Conservation (phyloP, 108 stramenopile species). For the Epipyxis sp. region DNA sequence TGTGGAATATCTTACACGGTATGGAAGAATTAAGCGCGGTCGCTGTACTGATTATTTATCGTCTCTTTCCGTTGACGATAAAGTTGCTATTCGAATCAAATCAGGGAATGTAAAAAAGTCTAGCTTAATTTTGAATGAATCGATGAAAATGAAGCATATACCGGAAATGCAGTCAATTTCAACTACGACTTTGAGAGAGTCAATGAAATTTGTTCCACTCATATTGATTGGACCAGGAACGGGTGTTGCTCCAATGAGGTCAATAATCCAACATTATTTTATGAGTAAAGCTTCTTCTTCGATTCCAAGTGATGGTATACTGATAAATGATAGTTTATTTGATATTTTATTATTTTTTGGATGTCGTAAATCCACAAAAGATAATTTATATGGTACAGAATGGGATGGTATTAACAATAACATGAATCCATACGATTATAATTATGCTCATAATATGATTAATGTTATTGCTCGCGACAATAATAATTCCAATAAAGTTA, state of each 20-base stretch:
- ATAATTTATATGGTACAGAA: constrained; percentile 72
- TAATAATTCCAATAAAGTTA: constrained; percentile 52
- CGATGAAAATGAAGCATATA: constrained; percentile 63
- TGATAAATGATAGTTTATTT: neutral
- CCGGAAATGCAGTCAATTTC: neutral
- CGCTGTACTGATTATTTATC: constrained; percentile 43
- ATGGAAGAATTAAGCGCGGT: constrained; percentile 37
- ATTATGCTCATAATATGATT: no score
- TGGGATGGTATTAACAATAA: constrained; percentile 43
- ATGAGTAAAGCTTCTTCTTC: no score
- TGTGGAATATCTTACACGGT: constrained; percentile 39
- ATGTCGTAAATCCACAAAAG: constrained; percentile 46
- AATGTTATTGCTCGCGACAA: constrained; percentile 40
- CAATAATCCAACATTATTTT: no score
- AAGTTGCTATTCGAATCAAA: constrained; percentile 41
- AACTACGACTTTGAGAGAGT: no score
- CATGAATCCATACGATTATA: neutral
- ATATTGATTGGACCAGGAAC: constrained; percentile 96
- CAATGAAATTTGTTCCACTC: no score
- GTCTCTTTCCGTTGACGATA: constrained; percentile 28
- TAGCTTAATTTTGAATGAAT: constrained; percentile 66
- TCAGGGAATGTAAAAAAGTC: no score
- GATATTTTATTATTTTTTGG: constrained; percentile 42
- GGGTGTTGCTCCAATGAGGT: constrained; percentile 93
- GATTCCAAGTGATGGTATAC: no score